Conservation (phyloP, 352 stramenopile species). For the Globisporangium acanthophoron region DNA sequence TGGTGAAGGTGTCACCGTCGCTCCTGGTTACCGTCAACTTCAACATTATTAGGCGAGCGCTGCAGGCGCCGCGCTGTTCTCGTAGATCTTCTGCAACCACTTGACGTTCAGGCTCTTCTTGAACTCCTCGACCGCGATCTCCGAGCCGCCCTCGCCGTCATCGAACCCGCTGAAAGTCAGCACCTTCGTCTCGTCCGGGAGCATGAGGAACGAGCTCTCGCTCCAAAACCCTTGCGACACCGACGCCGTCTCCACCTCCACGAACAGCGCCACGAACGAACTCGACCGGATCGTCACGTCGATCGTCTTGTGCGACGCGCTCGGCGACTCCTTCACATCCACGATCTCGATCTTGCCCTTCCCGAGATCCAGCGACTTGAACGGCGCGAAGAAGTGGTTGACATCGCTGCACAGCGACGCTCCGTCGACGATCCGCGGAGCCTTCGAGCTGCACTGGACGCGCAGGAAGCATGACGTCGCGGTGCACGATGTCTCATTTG, state of each 20-base stretch:
- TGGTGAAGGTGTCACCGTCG: too few species aligned
- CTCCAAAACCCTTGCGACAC: constrained; percentile 59
- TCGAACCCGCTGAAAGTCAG: constrained; percentile 39
- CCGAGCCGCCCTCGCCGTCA: constrained; percentile 1
- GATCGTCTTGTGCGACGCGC: constrained; percentile 13
- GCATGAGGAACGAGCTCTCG: constrained; percentile 68
- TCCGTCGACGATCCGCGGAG: constrained; percentile 1
- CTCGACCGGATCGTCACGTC: constrained; percentile 44
- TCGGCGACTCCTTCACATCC: constrained; percentile 4
- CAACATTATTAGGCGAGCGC: background rate
- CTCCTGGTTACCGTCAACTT: too few species aligned
- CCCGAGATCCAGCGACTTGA: constrained; percentile 50
- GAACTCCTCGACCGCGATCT: constrained; percentile 28
- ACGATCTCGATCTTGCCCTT: constrained; percentile 24
- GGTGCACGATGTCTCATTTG: constrained; percentile 33
- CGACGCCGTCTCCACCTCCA: constrained; percentile 44
- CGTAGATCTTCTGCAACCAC: constrained; percentile 74
- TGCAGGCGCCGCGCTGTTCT: constrained; percentile 4
- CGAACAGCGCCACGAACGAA: constrained; percentile 65
- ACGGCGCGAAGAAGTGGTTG: constrained; percentile 63
- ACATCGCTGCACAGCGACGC: constrained; percentile 32
- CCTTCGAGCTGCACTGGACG: constrained; percentile 23
- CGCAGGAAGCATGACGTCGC: constrained; percentile 51
- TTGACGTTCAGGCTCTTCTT: constrained; percentile 33
- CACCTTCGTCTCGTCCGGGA: constrained; percentile 45